phyloP scores from a whole-genome alignment of 805 yeast species.

The Komagataella mondaviorum region DNA sequence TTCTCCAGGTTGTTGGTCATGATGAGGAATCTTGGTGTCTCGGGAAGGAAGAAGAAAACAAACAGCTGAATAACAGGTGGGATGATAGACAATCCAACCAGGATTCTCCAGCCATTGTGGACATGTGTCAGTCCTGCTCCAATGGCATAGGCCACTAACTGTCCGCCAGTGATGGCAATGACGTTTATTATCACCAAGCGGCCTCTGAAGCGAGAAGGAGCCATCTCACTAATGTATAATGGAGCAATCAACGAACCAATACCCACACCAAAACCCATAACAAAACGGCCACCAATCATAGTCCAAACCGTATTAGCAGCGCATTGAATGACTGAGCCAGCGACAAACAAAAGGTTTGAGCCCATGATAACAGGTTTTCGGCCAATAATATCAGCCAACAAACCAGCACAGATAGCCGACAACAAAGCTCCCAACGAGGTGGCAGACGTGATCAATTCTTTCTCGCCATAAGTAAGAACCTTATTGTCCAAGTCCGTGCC shows the following conservation, averaged over 20 bases:
- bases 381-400: constrained; percentile 71
- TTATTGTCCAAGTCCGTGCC: constrained; percentile 59
- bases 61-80: constrained; percentile 73
- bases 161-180: constrained; percentile 89
- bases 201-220: constrained; percentile 87
- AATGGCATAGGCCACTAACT: constrained; percentile 83
- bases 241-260: constrained; percentile 93
- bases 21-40: constrained; percentile 85
- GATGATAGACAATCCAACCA: constrained; percentile 81
- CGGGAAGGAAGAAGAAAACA: constrained; percentile 80
- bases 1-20: constrained; percentile 49
- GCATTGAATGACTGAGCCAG: constrained; percentile 80
- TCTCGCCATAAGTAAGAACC: constrained; percentile 57
- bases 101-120: constrained; percentile 81
- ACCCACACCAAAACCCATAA: constrained; percentile 96
- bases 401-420: constrained; percentile 69
- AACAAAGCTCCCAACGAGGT: constrained; percentile 89
- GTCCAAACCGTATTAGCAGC: constrained; percentile 75
- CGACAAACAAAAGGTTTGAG: constrained; percentile 68
- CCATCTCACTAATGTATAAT: constrained; percentile 79
- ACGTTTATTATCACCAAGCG: constrained; percentile 81
- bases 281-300: constrained; percentile 83
- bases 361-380: constrained; percentile 75
- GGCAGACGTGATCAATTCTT: constrained; percentile 86
- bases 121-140: constrained; percentile 76